Percentiles rank a stretch among this genome's conserved stretches.
Conservation (phyloP, 106 monocot species). For the Chionographis japonica region DNA sequence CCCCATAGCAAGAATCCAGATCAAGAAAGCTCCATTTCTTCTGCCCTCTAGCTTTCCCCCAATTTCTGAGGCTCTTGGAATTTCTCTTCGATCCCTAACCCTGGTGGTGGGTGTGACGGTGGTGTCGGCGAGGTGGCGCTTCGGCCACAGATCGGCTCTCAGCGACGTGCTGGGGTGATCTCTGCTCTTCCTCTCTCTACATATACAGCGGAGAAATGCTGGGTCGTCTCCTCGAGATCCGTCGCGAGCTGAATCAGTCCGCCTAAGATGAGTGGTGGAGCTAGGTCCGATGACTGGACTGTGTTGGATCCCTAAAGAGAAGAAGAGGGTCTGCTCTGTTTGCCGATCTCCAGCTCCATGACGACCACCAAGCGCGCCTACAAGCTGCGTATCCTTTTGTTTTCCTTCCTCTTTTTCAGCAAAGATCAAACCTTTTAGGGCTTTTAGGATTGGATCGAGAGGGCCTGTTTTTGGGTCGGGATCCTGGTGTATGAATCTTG, state of each 20-base stretch:
- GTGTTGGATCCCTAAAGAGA: not conserved
- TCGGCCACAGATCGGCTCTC: not conserved
- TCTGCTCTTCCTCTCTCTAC: not conserved
- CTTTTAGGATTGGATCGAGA: too few relatives aligned
- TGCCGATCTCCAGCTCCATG: conserved; percentile 24
- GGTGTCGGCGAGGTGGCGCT: not conserved
- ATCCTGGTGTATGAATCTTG: too few relatives aligned
- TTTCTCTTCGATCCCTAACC: not conserved
- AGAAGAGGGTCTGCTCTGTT: conserved; percentile 3
- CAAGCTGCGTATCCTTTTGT: conserved; percentile 92
- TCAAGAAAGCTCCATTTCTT: conserved; percentile 22
- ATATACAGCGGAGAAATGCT: conserved; percentile 13
- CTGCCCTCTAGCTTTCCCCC: conserved; percentile 11
- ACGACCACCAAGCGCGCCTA: conserved; percentile 87
- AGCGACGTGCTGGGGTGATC: not conserved
- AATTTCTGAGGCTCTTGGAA: not conserved
- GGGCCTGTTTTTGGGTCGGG: too few relatives aligned
- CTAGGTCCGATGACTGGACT: not conserved
- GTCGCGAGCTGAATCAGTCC: conserved; percentile 1
- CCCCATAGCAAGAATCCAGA: not conserved
- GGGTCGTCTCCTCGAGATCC: conserved; percentile 19
- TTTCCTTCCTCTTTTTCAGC: not conserved
- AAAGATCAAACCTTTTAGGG: not conserved
- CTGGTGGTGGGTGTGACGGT: not conserved
- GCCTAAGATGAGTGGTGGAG: conserved; percentile 28